Evolutionary conservation across 345 rosid species (phyloP).

Genomic region (Odontarrhena argentea): DNA sequence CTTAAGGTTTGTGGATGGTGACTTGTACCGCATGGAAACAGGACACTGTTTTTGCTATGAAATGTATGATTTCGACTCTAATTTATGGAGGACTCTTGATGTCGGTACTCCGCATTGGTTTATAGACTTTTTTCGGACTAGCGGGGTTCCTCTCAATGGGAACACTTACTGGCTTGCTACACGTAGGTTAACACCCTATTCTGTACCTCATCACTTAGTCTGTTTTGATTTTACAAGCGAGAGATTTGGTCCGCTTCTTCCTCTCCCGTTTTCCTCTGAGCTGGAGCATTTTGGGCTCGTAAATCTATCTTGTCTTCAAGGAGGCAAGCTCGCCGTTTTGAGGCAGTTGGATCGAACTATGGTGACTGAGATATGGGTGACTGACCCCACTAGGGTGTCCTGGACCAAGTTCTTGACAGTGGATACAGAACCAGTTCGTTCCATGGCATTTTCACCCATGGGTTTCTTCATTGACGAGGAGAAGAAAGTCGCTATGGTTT

Average conservation of each 20-base stretch:
- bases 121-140: not conserved
- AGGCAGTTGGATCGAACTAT: not conserved
- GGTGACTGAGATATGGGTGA: not conserved
- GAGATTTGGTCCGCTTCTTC: not conserved
- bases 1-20: not conserved
- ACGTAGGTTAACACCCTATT: too few species aligned
- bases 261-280: not conserved
- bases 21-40: too few species aligned
- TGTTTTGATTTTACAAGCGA: not conserved
- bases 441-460: too few species aligned
- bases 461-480: slow-evolving; percentile 4
- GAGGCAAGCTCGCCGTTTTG: not conserved
- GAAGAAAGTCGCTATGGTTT: not conserved
- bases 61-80: not conserved
- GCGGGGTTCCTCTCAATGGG: not conserved
- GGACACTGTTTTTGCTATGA: too few species aligned
- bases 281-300: not conserved
- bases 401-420: not conserved
- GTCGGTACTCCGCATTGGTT: not conserved
- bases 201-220: not conserved
- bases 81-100: not conserved
- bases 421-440: not conserved
- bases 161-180: not conserved
- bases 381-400: not conserved
- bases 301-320: not conserved